Evolutionary conservation across 1,139 yeast species (phyloP), one percentile per base, ranked within the genome.

Genomic region (Nadsonia commutata): DNA sequence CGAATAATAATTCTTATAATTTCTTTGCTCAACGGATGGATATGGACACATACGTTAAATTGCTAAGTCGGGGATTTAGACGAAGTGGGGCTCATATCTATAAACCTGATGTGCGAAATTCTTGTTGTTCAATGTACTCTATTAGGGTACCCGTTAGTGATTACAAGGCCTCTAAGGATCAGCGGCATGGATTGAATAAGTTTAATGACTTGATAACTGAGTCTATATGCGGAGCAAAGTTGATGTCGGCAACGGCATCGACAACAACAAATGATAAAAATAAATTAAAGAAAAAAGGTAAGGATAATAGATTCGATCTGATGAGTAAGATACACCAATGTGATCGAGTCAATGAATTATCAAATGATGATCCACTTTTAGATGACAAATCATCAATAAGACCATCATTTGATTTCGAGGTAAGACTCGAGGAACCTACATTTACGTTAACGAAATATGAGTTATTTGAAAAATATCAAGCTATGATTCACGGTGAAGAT

Each of bases 101-200:
- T 56, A 80, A 79, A 54, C 78, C 83, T 0, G 95, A 88, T 57
- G 60, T 76, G 48, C 57, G 80, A 31, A 60, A 85, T 31, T 74
- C 75, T 37, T 88, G 97, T 56, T 88, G 97, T 55, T 70, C 90
- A n/a, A 70, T 78, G 56, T 84, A 76, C 56, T 81, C 95, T 0
- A 83, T 86, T 22, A 61, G 96, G 43, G 77, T 94, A 1, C 68
- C 65, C 37, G 60, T 71, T 31, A 55, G 55, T 0, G 54, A 59
- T 37, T 68, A 77, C 50, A 65, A 67, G 41, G 59, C 80, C 11
- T 62, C 68, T 22, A 84, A 83, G 56, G 88, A 81, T 42, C 80
- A 78, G 46, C 69, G 88, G 37, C 76, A 78, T 49, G 69, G 71
- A 3, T 57, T 84, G 3, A 81, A 80, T 53, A 66, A 80, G 49